These are phyloP conservation scores for Xylariales sp. DNA, from an alignment of 2,329 filamentous ascomycete species.

Conservation along the genomic window DNA sequence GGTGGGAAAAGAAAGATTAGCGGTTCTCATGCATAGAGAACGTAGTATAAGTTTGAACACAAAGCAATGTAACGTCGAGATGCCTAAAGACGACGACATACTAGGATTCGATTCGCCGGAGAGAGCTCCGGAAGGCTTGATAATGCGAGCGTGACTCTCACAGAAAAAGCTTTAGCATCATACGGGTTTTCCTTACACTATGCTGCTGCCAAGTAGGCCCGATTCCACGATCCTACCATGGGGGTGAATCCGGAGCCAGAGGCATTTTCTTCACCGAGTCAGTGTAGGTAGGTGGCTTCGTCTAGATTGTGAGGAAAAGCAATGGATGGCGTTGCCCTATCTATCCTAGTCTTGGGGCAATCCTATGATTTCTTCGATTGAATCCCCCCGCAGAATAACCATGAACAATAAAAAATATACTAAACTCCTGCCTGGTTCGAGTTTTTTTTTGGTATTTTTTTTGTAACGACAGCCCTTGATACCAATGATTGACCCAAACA, in stretches of 20 bases:
- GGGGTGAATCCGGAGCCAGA: not conserved
- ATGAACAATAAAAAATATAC: constrained; percentile 11
- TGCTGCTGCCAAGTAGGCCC: not conserved
- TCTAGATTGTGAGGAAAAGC: constrained; percentile 21
- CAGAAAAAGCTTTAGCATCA: constrained; percentile 9
- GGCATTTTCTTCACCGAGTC: constrained; percentile 4
- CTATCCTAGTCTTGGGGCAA: constrained; percentile 17
- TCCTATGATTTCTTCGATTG: constrained; percentile 11
- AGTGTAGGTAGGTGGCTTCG: not conserved
- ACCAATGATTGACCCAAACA: constrained; percentile 19
- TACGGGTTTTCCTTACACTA: not conserved
- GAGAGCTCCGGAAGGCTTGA: constrained; percentile 13
- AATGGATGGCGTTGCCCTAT: constrained; percentile 27
- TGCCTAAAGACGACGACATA: constrained; percentile 5
- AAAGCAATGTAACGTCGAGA: constrained; percentile 29
- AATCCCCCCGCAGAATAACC: constrained; percentile 3
- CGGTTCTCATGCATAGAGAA: constrained; percentile 15
- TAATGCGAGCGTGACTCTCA: not conserved
- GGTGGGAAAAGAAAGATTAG: constrained; percentile 22
- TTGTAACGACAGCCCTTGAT: constrained; percentile 16
- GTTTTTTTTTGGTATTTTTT: not conserved
- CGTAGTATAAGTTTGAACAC: constrained; percentile 15
- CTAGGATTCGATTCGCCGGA: constrained; percentile 25
- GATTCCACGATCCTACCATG: constrained; percentile 6
- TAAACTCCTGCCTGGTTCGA: constrained; percentile 3